Base-by-base conservation (phyloP, 306 rosid genomes). In the Cucurbita maxima region DNA sequence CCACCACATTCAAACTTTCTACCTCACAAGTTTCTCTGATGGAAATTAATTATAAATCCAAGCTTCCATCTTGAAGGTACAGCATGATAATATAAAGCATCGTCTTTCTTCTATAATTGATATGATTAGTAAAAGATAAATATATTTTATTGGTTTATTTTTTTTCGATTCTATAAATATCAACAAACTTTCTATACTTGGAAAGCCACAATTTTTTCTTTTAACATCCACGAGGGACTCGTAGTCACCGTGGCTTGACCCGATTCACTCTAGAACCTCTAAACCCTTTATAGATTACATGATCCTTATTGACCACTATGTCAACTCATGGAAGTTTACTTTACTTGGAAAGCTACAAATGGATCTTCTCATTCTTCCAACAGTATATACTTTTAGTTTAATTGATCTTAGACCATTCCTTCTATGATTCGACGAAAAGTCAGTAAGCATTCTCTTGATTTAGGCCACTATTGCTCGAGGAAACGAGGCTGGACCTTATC, bases 391-490 rank as follows among this genome's bases (percentile, higher is more conserved):
- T 66, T 66, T 10, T 43, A 44, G 22, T 66, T 66, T 66, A 40
- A 43, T 69, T 20, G 50, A 69, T 34, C 58, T 19, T 43, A 8
- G 36, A 60, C 36, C 34, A 40, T 7, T 14, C 40, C 57, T 69
- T 50, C 8, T 3, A 19, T 5, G 0, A 11, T 18, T 38, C 7
- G 7, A 43, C 57, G 25, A 57, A 53, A 19, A 18, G 38, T 73
- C 12, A 12, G 19, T 20, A 13, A 74, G 58, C 13, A n/a, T 59
- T 45, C 30, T 74, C 8, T 45, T 13, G 66, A 74, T 54, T 37
- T 84, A 88, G 97, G 90, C 92, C 76, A 89, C 94, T 57, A 78
- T 90, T 81, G 86, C 86, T 2, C 77, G 81, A 1, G 96, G 97
- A 43, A 80, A 79, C 20, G 86, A 89, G 57, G 88, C 79, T 67